phyloP scores from a whole-genome alignment of 2,329 filamentous ascomycete genomes.

The Sporothrix sp. region DNA sequence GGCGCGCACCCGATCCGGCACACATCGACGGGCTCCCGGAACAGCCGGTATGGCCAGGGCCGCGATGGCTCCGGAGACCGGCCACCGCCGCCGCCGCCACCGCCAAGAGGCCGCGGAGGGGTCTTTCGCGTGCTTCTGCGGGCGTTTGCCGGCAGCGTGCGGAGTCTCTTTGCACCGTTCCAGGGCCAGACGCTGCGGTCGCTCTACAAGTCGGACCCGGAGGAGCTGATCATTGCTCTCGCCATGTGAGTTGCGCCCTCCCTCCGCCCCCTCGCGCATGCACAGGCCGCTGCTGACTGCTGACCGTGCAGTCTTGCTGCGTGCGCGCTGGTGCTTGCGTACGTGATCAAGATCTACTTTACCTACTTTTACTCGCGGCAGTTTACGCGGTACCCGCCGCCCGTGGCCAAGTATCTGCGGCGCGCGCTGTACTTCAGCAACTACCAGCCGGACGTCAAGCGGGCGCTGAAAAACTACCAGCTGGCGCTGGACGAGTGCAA shows the following conservation, averaged over 20 bases:
- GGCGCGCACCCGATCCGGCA: background rate
- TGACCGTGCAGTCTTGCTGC: conserved; percentile 28
- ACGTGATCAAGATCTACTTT: conserved; percentile 38
- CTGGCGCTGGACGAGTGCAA: conserved; percentile 65
- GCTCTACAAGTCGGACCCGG: conserved; percentile 34
- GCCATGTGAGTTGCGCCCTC: conserved; percentile 27
- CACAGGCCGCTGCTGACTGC: no score
- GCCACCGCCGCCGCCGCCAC: background rate
- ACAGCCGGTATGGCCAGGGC: background rate
- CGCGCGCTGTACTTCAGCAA: conserved; percentile 82
- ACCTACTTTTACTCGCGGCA: conserved; percentile 45
- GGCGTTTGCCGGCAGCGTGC: conserved; percentile 24
- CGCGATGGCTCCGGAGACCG: background rate
- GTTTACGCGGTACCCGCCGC: conserved; percentile 53
- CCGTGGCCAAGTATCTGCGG: conserved; percentile 68
- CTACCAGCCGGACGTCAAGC: conserved; percentile 59
- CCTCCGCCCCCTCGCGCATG: no score
- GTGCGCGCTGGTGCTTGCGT: conserved; percentile 26
- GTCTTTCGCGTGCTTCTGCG: conserved; percentile 26
- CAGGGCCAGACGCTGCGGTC: conserved; percentile 29
- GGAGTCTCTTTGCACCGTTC: conserved; percentile 29
- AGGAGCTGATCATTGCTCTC: conserved; percentile 34
- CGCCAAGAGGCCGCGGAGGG: conserved; percentile 5
- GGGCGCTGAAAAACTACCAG: conserved; percentile 75
- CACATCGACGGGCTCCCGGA: conserved; percentile 3